phyloP scores from a whole-genome alignment of 2,329 filamentous ascomycete species.

The Aspergillus costaricaensis region DNA sequence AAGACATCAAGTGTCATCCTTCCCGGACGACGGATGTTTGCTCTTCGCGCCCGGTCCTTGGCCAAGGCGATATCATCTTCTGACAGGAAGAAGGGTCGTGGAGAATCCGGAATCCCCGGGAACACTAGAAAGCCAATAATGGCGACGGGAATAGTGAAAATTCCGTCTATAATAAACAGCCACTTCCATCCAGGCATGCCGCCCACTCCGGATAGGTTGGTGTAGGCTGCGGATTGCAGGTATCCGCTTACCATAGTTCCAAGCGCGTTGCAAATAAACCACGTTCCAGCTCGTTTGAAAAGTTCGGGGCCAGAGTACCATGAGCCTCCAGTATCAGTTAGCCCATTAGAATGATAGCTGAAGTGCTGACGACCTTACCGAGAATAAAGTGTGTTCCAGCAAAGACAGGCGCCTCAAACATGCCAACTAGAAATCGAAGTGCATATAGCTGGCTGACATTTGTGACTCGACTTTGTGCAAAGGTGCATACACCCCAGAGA shows the following conservation, averaged over 20 bases:
- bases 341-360: too few relatives aligned
- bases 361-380: constrained; percentile 15
- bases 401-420: constrained; percentile 37
- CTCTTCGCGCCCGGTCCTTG: constrained; percentile 31
- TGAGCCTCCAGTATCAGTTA: constrained; percentile 22
- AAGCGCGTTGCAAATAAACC: constrained; percentile 55
- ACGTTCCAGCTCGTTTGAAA: constrained; percentile 58
- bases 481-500: constrained; percentile 39
- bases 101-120: constrained; percentile 45
- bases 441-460: constrained; percentile 37
- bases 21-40: constrained; percentile 39
- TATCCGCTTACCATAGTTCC: constrained; percentile 62
- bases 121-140: constrained; percentile 55
- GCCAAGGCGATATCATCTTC: constrained; percentile 41
- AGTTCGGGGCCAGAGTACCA: constrained; percentile 50
- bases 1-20: constrained; percentile 48
- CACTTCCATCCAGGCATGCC: constrained; percentile 57
- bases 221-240: constrained; percentile 57
- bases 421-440: constrained; percentile 36
- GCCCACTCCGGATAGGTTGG: constrained; percentile 52
- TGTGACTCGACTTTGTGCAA: constrained; percentile 35
- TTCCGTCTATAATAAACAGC: constrained; percentile 61
- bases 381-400: constrained; percentile 38
- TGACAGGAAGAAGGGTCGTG: constrained; percentile 44
- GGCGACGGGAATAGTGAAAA: constrained; percentile 59